Evolutionary conservation across 345 rosid genomes (phyloP), one percentile per base, ranked within the genome.

Genomic region (Linum trigynum): DNA sequence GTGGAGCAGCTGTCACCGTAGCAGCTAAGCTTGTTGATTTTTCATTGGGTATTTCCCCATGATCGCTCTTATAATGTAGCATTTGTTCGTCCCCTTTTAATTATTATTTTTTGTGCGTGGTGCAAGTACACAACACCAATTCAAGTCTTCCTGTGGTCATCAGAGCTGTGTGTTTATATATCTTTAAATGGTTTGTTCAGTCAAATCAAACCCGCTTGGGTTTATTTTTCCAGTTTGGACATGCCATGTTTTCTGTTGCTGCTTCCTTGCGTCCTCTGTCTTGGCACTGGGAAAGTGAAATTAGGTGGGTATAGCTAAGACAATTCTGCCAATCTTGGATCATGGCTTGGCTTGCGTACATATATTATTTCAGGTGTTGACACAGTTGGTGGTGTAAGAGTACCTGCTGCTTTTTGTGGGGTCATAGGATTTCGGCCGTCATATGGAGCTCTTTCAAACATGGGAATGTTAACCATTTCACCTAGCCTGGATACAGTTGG

Each of bases 1-100:
- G 99, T 73, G 99, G 97, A 48, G 90, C 99, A 77, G 96, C 97
- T 58, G 88, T 94, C 65, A 76, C 92, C 16, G 99, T 94, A 15
- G 96, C 99, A 14, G 91, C 96, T 67, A 74, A 82, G 23, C 79
- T 92, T 70, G 92, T 84, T 64, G 97, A 88, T 69, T 94, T 90
- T 70, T 80, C 97, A 8, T 73, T 94, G 75, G 99, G 99, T 83
- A 69, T 9, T 48, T 48, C 53, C 11, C 3, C 14, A 15, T 48
- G 53, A 9, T 48, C 32, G 53, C 14, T 45, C 51, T 5, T 7
- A 7, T 48, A 48, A 48, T 15, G 32, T 23, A 23, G 32, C 32
- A 23, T 23, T 65, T 70, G 55, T 39, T 38, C 35, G 58, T 70
- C 8, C 12, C 55, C 15, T 15, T 55, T 11, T 60, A 32, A 8